phyloP scores from a whole-genome alignment of 176 grass and related monocot species.

The Aegilops bicornis region DNA sequence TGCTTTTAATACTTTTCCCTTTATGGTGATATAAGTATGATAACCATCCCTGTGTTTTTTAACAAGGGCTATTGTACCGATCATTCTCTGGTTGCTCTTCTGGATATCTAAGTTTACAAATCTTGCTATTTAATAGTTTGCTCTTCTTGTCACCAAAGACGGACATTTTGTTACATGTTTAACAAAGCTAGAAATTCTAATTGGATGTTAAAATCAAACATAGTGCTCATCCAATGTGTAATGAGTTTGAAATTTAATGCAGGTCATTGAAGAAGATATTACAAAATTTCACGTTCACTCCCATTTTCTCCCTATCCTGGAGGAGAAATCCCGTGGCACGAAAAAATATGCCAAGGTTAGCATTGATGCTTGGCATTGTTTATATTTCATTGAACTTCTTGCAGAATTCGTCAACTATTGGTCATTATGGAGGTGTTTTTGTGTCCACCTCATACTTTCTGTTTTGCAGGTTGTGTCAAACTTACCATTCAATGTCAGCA shows the following conservation, averaged over 20 bases:
- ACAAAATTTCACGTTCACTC: constrained; percentile 75
- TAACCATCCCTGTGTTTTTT: neutral
- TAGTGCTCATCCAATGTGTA: neutral
- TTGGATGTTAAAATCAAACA: neutral
- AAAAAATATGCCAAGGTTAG: constrained; percentile 68
- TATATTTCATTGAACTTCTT: neutral
- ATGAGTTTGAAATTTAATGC: constrained; percentile 17
- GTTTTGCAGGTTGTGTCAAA: constrained; percentile 85
- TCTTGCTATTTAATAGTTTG: neutral
- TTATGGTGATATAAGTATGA: neutral
- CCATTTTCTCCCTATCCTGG: constrained; percentile 73
- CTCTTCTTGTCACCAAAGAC: neutral
- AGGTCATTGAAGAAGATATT: constrained; percentile 89
- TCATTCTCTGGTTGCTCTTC: neutral
- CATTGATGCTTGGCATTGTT: neutral
- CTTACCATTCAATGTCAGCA: constrained; percentile 96
- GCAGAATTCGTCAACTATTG: neutral
- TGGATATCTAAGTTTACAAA: neutral
- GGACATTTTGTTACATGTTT: neutral
- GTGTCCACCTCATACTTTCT: constrained; percentile 17
- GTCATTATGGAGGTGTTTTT: neutral
- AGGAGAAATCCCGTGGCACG: constrained; percentile 35
- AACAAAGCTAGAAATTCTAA: neutral
- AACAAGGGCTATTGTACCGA: neutral
- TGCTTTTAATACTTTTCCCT: neutral